Evolutionary conservation across 768 basidiomycete genomes (phyloP).

Genomic region (Phylloporus arenicola): DNA sequence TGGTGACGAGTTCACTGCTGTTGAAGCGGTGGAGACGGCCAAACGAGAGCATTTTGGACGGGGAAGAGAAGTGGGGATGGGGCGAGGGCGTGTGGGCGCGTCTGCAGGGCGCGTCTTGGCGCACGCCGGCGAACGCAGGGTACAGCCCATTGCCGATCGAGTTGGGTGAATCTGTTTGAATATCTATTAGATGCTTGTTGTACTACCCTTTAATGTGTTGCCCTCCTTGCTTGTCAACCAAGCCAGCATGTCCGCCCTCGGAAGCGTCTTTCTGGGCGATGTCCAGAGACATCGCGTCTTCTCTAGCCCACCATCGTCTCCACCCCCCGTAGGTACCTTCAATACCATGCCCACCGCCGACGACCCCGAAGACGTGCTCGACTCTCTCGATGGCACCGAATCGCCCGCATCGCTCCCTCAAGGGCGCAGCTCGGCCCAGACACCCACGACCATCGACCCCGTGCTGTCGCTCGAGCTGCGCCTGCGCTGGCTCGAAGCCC

Average conservation of each 20-base stretch:
- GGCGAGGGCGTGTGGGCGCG: constrained; percentile 29
- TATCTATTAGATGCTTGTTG: not conserved
- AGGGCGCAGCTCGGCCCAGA: constrained; percentile 2
- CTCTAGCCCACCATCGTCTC: constrained; percentile 49
- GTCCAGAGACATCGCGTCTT: constrained; percentile 59
- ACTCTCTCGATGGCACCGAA: constrained; percentile 19
- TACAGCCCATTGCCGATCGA: constrained; percentile 74
- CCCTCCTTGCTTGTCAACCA: not conserved
- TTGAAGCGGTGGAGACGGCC: constrained; percentile 84
- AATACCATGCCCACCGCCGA: constrained; percentile 16
- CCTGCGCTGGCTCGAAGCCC: constrained; percentile 73
- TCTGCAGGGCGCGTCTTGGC: constrained; percentile 37
- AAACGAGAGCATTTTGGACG: constrained; percentile 63
- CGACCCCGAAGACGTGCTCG: constrained; percentile 14
- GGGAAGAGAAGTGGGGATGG: constrained; percentile 28
- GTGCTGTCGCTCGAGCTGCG: constrained; percentile 67
- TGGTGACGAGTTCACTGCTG: constrained; percentile 84
- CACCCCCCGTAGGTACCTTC: constrained; percentile 24
- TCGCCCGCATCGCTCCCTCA: constrained; percentile 9
- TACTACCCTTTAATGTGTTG: not conserved
- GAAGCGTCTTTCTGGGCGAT: constrained; percentile 81
- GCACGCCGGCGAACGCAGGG: constrained; percentile 49
- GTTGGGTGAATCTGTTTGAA: constrained; percentile 37
- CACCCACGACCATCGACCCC: constrained; percentile 47
- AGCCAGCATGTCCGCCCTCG: constrained; percentile 51